Evolutionary conservation across 2,329 filamentous ascomycete genomes (phyloP), one percentile per base, ranked within the genome.

Genomic region (Arthroderma uncinatum): DNA sequence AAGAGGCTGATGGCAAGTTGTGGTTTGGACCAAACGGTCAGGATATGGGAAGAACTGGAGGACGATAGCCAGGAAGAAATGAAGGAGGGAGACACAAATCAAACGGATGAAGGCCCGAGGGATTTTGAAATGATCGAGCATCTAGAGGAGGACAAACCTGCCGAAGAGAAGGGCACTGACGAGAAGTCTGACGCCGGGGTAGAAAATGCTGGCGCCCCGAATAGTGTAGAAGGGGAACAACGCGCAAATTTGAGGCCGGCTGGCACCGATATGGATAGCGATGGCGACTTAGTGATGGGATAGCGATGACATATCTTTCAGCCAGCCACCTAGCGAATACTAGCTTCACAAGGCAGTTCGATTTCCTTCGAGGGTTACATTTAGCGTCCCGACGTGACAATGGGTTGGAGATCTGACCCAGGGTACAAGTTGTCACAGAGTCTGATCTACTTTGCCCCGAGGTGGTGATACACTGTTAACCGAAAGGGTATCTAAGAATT

Each of bases 1-100:
- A 72, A 64, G 55, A 70, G 71, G 16, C 61, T 79, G 19, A 73
- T 87, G 42, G 83, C 79, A 4, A 86, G 82, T 62, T 82, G 81
- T 57, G 81, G 84, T 0, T 61, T 83, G 39, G 84, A 87, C 66
- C 75, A 76, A 61, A 83, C 79, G 1, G 76, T 87, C 19, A 77
- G 79, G 56, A 71, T 87, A 4, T 87, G 83, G 82, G 75, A 78
- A 56, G 76, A 80, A 62, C 1, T 60, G 54, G 12, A 61, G 60
- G 16, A 59, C 59, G 47, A 52, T 8, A 30, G 21, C n/a, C n/a
- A n/a, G 6, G 25, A 12, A 12, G 7, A 52, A 7, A 12, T n/a
- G 16, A 54, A 12, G 19, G 2, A 0, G 0, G 16, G 37, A 34
- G n/a, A 28, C n/a, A 19, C 14, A n/a, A n/a, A n/a, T n/a, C n/a